Base-by-base conservation (phyloP, 495 filamentous ascomycete genomes). In the Hypoxylon subgilvum region DNA sequence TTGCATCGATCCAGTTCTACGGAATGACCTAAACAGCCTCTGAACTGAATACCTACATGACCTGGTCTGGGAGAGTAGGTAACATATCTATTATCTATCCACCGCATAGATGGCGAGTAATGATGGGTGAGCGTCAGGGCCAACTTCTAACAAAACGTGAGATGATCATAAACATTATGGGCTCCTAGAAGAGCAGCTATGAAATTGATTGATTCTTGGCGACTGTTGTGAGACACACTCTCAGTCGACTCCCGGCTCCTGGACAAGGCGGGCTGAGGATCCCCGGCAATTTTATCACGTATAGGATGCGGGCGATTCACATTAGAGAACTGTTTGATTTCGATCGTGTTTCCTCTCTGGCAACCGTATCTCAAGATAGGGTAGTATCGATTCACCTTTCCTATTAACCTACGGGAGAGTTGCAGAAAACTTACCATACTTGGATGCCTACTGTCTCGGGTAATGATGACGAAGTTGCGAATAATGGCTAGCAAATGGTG, bases 151-250 rank as follows among this genome's bases (percentile, higher is more conserved):
- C 16, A 42, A 35, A 16, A 60, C 9, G 35, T 35, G 19, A 40
- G 41, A 47, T 32, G 31, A 56, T 51, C 32, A 44, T 25, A 19
- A 28, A 53, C 17, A 12, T 41, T 42, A 48, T 22, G 45, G 28
- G 31, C 30, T 39, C 7, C 22, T 35, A 12, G 30, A 49, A 30
- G 32, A 50, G 48, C 13, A 44, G 42, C 23, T 28, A 41, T 27
- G 44, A 55, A 59, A 64, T 55, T 53, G 61, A 59, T 59, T 38
- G 61, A 59, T 51, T 55, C 44, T 59, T 58, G 49, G 61, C 61
- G 39, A 23, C 45, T 28, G 25, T 45, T 40, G 35, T 58, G 54
- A 64, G 49, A 53, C 54, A 30, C 27, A 23, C 23, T 19, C 40
- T 45, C 22, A 48, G 40, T 45, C 39, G 44, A 49, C 39, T 40